Conservation (phyloP, 192 early-diverging fungal species). For the Backusella circina region DNA sequence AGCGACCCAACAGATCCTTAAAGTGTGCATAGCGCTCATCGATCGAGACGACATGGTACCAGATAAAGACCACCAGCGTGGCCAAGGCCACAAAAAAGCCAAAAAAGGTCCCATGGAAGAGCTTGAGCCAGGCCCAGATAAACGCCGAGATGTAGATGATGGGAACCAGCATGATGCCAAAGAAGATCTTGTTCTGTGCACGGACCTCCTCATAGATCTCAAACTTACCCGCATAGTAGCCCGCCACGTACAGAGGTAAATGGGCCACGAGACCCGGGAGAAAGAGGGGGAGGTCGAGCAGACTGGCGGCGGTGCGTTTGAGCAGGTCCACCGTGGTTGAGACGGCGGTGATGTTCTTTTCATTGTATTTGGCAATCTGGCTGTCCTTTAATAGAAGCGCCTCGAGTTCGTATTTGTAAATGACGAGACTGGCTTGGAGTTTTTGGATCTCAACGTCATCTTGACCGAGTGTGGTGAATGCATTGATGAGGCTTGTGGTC, state of each 20-base stretch:
- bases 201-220: slow-evolving; percentile 43
- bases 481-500: slow-evolving; percentile 33
- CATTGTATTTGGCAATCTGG: slow-evolving; percentile 39
- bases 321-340: slow-evolving; percentile 28
- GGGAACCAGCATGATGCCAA: slow-evolving; percentile 29
- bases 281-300: slow-evolving; percentile 38
- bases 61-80: slow-evolving; percentile 30
- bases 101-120: slow-evolving; percentile 33
- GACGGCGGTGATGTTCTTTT: slow-evolving; percentile 24
- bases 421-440: slow-evolving; percentile 28
- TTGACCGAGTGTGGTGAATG: slow-evolving; percentile 10
- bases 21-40: slow-evolving; percentile 35
- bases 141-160: slow-evolving; percentile 34
- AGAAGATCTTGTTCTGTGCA: slow-evolving; percentile 46
- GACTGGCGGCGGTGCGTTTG: slow-evolving; percentile 9
- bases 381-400: slow-evolving; percentile 21
- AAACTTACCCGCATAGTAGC: slow-evolving; percentile 32
- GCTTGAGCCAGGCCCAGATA: slow-evolving; percentile 32
- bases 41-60: slow-evolving; percentile 41
- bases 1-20: slow-evolving; percentile 34
- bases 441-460: slow-evolving; percentile 15
- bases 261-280: slow-evolving; percentile 39
- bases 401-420: slow-evolving; percentile 33
- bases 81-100: slow-evolving; percentile 30
- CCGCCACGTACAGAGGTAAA: slow-evolving; percentile 41